Evolutionary conservation across 495 filamentous ascomycete genomes (phyloP).

Genomic region (Penicillium desertorum): DNA sequence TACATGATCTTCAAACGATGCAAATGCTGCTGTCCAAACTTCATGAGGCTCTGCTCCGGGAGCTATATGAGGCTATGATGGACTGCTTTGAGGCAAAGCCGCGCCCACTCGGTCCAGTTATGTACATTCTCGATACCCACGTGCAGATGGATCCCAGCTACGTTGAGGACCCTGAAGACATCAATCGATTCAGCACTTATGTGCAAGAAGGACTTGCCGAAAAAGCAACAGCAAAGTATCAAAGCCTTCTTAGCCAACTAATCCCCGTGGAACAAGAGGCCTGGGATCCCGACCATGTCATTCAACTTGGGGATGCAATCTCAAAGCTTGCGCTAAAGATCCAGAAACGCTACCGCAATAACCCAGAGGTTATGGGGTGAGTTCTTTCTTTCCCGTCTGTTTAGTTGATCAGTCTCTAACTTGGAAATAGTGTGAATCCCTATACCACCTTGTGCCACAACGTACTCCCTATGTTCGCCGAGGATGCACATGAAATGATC

Average conservation of each 20-base stretch:
- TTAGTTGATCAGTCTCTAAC: slow-evolving; percentile 25
- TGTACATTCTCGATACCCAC: slow-evolving; percentile 82
- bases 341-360: slow-evolving; percentile 86
- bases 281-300: slow-evolving; percentile 84
- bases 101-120: slow-evolving; percentile 73
- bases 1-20: slow-evolving; percentile 73
- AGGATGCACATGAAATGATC: slow-evolving; percentile 81
- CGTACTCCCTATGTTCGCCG: slow-evolving; percentile 83
- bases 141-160: slow-evolving; percentile 78
- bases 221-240: slow-evolving; percentile 72
- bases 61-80: slow-evolving; percentile 82
- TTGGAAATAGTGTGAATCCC: slow-evolving; percentile 62
- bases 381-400: slow-evolving; percentile 14
- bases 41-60: slow-evolving; percentile 80
- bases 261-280: slow-evolving; percentile 72
- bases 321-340: slow-evolving; percentile 80
- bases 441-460: slow-evolving; percentile 76
- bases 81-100: slow-evolving; percentile 85
- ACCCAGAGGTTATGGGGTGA: slow-evolving; percentile 83
- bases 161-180: slow-evolving; percentile 63
- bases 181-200: slow-evolving; percentile 64
- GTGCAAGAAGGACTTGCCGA: slow-evolving; percentile 70
- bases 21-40: slow-evolving; percentile 71
- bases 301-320: slow-evolving; percentile 82
- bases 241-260: slow-evolving; percentile 65